Base-by-base conservation (phyloP, 768 basidiomycete species). In the Lentinula sp. region DNA sequence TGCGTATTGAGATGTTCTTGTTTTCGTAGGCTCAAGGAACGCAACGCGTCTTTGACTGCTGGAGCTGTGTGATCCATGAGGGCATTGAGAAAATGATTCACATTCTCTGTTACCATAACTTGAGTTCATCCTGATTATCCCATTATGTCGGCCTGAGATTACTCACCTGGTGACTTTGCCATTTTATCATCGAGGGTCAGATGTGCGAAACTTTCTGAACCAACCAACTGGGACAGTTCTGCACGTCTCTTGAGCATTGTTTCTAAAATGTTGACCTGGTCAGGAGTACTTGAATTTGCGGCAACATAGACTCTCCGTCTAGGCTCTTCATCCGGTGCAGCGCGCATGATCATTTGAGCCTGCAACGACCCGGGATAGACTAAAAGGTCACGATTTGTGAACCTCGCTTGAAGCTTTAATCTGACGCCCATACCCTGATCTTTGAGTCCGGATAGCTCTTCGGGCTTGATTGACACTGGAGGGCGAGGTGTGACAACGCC, bases 151-250 rank as follows among this genome's bases (percentile, higher is more conserved):
- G 62, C 50, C 35, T 34, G 49, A 55, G 15, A 5, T 6, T 16
- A 69, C 81, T 63, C 62, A 92, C 91, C 91, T 57, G 96, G 95
- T 35, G 86, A 89, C 72, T 91, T 93, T 1, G 95, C 96, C 97
- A 99, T 99, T 76, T 97, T 99, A 73, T 98, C 95, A 34, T 83
- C 83, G 18, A 98, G 78, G 0, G 87, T 84, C 82, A 97, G 90
- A 62, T 92, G 86, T 0, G 88, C 94, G 76, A 85, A 98, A 65
- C 89, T 96, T 42, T 86, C 79, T 66, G 86, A 84, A 9, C 96
- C 96, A 40, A 97, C 88, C 15, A 98, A 75, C 21, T 77, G 82
- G 2, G 97, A 94, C 5, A 98, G 78, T 67, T 95, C 84, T 4
- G 87, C 92, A 32, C 97, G 83, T 48, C 86, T 86, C 37, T 79